Conservation (phyloP, 2,329 filamentous ascomycete species). For the Aspergillus fumigatus region DNA sequence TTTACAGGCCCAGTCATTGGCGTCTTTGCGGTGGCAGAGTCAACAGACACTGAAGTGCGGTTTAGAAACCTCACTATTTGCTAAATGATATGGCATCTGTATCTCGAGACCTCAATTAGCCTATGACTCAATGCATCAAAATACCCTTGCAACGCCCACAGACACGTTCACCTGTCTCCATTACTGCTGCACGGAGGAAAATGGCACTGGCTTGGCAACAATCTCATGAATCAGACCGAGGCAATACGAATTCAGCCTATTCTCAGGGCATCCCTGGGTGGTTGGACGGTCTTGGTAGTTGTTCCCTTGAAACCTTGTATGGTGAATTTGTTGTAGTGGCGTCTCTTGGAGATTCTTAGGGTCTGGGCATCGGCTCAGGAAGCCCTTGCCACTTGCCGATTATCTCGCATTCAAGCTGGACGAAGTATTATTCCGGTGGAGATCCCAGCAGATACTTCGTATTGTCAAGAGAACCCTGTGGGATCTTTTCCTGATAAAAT, state of each 20-base stretch:
- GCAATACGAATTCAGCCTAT: neutral
- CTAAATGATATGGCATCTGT: neutral
- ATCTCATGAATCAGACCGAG: no score
- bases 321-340: neutral
- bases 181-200: no score
- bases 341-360: neutral
- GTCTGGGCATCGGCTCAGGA: neutral
- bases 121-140: neutral
- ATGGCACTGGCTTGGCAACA: no score
- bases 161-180: no score
- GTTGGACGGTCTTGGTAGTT: neutral
- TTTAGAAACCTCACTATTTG: neutral
- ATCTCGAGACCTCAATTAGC: neutral
- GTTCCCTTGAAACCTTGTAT: neutral
- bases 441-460: neutral
- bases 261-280: neutral
- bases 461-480: no score
- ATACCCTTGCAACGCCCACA: no score
- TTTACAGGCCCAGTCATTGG: conserved; percentile 33
- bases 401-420: neutral
- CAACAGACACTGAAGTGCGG: neutral
- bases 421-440: neutral
- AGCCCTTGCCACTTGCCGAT: neutral
- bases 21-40: conserved; percentile 18
- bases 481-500: no score